A percentile compares a stretch with the other conserved stretches of the same genome.
These are phyloP conservation scores for Myriosclerotinia curreyana DNA, from an alignment of 2,329 filamentous ascomycete genomes.

Conservation along the genomic window DNA sequence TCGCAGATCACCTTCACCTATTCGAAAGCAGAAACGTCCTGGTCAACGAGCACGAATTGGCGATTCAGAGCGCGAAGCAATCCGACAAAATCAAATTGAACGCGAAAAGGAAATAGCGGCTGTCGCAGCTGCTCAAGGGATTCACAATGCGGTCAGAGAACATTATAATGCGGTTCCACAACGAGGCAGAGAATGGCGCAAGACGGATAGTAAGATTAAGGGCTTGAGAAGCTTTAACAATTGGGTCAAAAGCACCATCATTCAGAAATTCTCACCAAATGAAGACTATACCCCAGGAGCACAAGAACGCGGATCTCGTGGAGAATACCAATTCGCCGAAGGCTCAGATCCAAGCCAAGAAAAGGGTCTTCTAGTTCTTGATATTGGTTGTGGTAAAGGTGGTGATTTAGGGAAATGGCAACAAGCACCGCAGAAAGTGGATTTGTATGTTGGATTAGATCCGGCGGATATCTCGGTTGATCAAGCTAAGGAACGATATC, in stretches of 20 bases:
- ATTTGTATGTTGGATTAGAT: slow-evolving; percentile 90
- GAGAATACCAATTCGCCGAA: slow-evolving; percentile 39
- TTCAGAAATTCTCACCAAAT: slow-evolving; percentile 89
- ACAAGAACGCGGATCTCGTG: slow-evolving; percentile 52
- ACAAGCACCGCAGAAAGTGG: slow-evolving; percentile 84
- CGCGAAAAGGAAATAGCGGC: slow-evolving; percentile 51
- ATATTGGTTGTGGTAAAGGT: slow-evolving; percentile 95
- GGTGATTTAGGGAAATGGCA: slow-evolving; percentile 97
- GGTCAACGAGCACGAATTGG: slow-evolving; percentile 65
- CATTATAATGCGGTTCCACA: slow-evolving; percentile 97
- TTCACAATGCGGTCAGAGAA: slow-evolving; percentile 82
- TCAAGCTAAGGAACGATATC: slow-evolving; percentile 83
- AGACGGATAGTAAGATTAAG: slow-evolving; percentile 91
- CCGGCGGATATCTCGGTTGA: slow-evolving; percentile 89
- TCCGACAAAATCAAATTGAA: slow-evolving; percentile 57
- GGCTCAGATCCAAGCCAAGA: slow-evolving; percentile 34
- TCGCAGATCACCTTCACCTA: slow-evolving; percentile 34
- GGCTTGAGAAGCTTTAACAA: slow-evolving; percentile 95
- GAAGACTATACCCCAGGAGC: slow-evolving; percentile 67
- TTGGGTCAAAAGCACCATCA: slow-evolving; percentile 96
- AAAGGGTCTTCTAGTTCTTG: slow-evolving; percentile 74
- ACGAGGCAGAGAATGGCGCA: slow-evolving; percentile 89
- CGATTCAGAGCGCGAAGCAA: slow-evolving; percentile 63
- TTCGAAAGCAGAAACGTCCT: slow-evolving; percentile 66
- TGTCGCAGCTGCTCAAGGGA: slow-evolving; percentile 47